Evolutionary conservation across 306 rosid species (phyloP).

Genomic region (Cucumis hystrix): DNA sequence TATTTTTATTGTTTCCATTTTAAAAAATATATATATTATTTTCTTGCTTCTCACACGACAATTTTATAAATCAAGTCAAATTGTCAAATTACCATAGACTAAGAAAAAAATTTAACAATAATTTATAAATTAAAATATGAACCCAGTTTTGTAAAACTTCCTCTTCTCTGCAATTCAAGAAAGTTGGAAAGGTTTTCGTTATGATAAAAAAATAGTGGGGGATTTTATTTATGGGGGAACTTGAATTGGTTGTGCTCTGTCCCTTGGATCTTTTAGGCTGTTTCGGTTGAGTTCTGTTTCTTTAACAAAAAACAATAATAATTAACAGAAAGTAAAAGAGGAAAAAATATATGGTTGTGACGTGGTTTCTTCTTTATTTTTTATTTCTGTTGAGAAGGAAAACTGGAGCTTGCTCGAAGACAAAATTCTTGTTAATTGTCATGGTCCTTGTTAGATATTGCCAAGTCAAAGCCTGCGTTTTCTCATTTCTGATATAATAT

Average conservation of each 20-base stretch:
- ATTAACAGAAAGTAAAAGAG: neutral
- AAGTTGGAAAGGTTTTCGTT: neutral
- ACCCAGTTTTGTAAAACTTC: neutral
- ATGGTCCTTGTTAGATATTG: neutral
- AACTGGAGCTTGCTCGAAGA: neutral
- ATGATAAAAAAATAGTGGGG: neutral
- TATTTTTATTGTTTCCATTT: too few species aligned
- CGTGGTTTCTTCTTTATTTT: neutral
- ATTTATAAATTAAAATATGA: neutral
- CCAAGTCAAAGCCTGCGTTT: neutral
- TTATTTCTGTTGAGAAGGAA: neutral
- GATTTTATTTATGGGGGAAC: neutral
- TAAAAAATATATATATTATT: neutral
- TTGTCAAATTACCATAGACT: neutral
- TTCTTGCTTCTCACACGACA: neutral
- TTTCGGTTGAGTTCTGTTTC: neutral
- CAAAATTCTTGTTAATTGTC: neutral
- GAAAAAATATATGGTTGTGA: neutral
- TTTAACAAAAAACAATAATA: too few species aligned
- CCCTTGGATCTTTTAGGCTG: neutral
- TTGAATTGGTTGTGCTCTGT: neutral
- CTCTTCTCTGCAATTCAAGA: neutral
- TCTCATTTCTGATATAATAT: neutral
- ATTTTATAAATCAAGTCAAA: neutral
- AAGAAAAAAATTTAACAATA: neutral